These are phyloP conservation scores for Aspergillus campestris DNA, from an alignment of 495 filamentous ascomycete genomes.

Conservation along the genomic window DNA sequence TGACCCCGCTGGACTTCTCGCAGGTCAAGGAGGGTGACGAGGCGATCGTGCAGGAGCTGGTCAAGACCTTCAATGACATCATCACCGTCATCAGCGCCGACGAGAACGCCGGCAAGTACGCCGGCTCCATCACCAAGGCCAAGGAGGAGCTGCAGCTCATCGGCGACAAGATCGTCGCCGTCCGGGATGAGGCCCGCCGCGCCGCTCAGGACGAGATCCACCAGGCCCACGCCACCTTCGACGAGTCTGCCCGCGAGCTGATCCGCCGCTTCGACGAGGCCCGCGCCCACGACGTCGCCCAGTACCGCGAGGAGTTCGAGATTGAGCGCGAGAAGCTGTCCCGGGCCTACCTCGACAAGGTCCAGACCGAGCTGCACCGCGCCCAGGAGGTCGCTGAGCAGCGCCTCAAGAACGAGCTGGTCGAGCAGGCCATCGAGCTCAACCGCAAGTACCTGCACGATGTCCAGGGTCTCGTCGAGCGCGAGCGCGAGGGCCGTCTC, in stretches of 20 bases:
- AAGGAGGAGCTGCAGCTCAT: slow-evolving; percentile 75
- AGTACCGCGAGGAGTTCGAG: slow-evolving; percentile 85
- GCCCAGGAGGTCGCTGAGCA: slow-evolving; percentile 69
- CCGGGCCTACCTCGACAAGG: slow-evolving; percentile 66
- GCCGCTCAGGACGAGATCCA: slow-evolving; percentile 71
- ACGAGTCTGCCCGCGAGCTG: slow-evolving; percentile 69
- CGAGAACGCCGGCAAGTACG: slow-evolving; percentile 61
- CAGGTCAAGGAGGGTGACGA: slow-evolving; percentile 67
- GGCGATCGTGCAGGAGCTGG: slow-evolving; percentile 83
- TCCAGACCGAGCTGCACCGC: slow-evolving; percentile 65
- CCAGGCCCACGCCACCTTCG: slow-evolving; percentile 64
- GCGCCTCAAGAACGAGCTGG: slow-evolving; percentile 70
- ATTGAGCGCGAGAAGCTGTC: slow-evolving; percentile 71
- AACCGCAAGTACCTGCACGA: slow-evolving; percentile 73
- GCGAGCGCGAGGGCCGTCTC: slow-evolving; percentile 79
- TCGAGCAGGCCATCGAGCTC: slow-evolving; percentile 83
- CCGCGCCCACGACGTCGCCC: slow-evolving; percentile 63
- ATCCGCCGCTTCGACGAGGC: slow-evolving; percentile 60
- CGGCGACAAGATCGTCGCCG: slow-evolving; percentile 58
- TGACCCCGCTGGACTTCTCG: slow-evolving; percentile 64
- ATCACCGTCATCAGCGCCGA: slow-evolving; percentile 88
- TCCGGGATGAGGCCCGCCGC: slow-evolving; percentile 57
- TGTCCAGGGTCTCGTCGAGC: slow-evolving; percentile 74
- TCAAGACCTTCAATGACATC: slow-evolving; percentile 90
- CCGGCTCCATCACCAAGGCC: slow-evolving; percentile 65